Evolutionary conservation across 75 land plant species (phyloP).

Genomic region (Chamaecyparis obtusa): DNA sequence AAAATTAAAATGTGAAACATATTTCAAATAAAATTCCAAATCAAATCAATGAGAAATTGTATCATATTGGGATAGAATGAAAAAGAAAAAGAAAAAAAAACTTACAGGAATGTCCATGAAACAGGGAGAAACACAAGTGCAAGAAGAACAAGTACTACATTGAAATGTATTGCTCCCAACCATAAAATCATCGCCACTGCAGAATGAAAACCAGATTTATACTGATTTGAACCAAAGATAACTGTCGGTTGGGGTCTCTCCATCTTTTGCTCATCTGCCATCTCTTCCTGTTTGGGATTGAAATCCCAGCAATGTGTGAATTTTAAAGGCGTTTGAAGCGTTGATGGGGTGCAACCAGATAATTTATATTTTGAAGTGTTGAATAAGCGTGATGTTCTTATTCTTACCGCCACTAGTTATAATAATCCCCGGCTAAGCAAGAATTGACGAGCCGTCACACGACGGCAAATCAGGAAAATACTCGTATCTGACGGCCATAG

Average conservation of each 20-base stretch:
- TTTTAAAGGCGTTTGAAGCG: background rate
- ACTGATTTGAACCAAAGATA: background rate
- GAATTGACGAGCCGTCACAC: background rate
- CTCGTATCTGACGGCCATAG: background rate
- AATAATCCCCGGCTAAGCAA: background rate
- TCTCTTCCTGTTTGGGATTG: background rate
- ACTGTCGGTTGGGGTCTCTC: background rate
- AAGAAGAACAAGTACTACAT: conserved; percentile 22
- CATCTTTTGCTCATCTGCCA: background rate
- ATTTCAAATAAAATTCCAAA: background rate
- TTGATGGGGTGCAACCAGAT: background rate
- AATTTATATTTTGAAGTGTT: background rate
- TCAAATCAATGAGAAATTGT: background rate
- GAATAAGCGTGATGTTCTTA: background rate
- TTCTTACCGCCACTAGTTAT: background rate
- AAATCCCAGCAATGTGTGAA: background rate
- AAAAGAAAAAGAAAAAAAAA: no score
- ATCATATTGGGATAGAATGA: background rate
- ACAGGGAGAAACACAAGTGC: conserved; percentile 39
- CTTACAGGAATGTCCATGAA: conserved; percentile 27
- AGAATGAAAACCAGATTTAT: background rate
- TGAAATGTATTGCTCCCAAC: conserved; percentile 55
- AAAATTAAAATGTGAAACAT: background rate
- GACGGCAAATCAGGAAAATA: background rate
- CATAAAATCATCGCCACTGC: conserved; percentile 40